These are phyloP conservation scores for Chlorella ohadii DNA, from an alignment of 139 green algal species.

Conservation along the genomic window DNA sequence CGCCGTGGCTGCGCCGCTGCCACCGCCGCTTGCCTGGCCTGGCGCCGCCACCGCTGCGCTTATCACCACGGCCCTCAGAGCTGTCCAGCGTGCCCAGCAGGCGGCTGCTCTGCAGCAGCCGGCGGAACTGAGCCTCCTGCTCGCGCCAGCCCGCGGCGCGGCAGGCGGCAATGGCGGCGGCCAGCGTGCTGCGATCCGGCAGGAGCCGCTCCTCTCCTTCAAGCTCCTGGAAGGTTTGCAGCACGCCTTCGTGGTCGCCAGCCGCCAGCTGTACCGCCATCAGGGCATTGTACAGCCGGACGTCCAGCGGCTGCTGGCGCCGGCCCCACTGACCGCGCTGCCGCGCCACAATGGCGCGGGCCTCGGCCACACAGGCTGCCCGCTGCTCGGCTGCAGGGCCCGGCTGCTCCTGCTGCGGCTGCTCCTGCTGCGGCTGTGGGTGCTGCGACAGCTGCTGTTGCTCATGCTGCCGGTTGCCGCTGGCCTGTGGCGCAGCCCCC, in stretches of 20 bases:
- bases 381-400: not conserved
- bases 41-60: not conserved
- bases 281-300: constrained; percentile 6
- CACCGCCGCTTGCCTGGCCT: not conserved
- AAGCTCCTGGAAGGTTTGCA: not conserved
- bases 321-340: not conserved
- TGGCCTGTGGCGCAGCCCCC: not conserved
- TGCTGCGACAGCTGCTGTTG: not conserved
- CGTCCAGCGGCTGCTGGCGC: not conserved
- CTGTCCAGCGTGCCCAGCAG: constrained; percentile 11
- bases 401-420: not conserved
- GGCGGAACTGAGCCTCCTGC: not conserved
- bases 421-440: not conserved
- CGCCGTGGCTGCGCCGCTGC: not conserved
- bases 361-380: not conserved
- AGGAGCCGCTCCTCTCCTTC: not conserved
- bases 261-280: constrained; percentile 27
- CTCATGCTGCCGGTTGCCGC: not conserved
- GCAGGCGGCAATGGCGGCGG: constrained; percentile 7
- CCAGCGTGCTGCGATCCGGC: constrained; percentile 13
- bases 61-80: not conserved
- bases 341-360: not conserved
- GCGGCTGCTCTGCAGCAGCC: constrained; percentile 12
- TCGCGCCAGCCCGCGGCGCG: not conserved
- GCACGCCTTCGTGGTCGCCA: constrained; percentile 14